These are phyloP conservation scores for Boehmeria nivea DNA, from an alignment of 306 rosid genomes.

Conservation along the genomic window DNA sequence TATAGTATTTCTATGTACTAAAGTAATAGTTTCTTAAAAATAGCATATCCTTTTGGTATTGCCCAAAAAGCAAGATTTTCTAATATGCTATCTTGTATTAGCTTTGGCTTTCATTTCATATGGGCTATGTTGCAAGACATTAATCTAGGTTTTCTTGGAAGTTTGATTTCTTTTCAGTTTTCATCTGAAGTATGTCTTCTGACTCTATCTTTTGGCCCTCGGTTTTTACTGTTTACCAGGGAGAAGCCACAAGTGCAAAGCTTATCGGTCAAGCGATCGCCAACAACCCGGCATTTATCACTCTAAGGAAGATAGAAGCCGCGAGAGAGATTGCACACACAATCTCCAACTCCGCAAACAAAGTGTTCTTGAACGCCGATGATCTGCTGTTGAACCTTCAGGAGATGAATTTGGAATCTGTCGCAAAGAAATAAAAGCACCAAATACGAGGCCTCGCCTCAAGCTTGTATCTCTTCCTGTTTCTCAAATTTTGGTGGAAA, in stretches of 20 bases:
- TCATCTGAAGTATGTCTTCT: constrained; percentile 13
- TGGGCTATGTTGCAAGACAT: background rate
- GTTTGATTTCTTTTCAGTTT: no score
- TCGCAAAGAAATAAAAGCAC: constrained; percentile 33
- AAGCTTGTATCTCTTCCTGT: background rate
- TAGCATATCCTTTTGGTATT: no score
- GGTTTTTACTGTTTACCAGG: constrained; percentile 36
- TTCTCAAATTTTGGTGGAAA: no score
- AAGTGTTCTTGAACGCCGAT: constrained; percentile 63
- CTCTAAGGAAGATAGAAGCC: constrained; percentile 83
- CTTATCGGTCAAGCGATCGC: constrained; percentile 88
- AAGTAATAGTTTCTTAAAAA: no score
- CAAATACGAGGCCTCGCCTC: no score
- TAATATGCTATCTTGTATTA: no score
- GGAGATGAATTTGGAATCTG: constrained; percentile 46
- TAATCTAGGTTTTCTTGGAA: no score
- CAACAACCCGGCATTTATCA: constrained; percentile 83
- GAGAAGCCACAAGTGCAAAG: constrained; percentile 87
- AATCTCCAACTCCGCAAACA: constrained; percentile 67
- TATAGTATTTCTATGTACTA: no score
- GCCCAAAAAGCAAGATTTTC: no score
- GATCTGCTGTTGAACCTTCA: constrained; percentile 83
- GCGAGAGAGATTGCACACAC: constrained; percentile 86
- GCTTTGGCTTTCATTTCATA: no score
- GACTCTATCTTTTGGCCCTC: background rate